Evolutionary conservation across 2,329 filamentous ascomycete genomes (phyloP).

Genomic region (Mariannaea sp.): DNA sequence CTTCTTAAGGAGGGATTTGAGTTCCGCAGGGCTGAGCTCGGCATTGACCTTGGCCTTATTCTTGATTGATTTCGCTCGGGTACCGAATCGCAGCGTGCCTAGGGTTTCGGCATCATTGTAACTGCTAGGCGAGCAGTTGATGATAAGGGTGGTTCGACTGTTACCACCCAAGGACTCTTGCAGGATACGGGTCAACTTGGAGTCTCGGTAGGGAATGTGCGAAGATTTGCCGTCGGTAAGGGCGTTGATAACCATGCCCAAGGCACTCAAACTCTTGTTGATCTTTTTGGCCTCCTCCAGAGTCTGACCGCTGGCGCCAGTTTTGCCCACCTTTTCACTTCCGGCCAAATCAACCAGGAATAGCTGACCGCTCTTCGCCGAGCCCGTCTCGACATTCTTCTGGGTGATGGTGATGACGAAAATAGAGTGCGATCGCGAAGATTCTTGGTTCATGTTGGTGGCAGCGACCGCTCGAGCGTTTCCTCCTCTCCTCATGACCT

Average conservation of each 20-base stretch:
- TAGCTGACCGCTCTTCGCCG: constrained; percentile 92
- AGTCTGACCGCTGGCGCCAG: constrained; percentile 94
- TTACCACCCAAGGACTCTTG: constrained; percentile 98
- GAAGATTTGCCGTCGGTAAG: constrained; percentile 96
- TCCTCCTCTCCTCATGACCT: constrained; percentile 93
- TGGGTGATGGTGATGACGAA: constrained; percentile 97
- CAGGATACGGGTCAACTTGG: constrained; percentile 93
- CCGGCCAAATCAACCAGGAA: constrained; percentile 98
- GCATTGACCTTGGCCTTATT: constrained; percentile 99
- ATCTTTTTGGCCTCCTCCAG: constrained; percentile 99
- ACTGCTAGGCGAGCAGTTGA: constrained; percentile 98
- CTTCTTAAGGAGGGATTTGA: constrained; percentile 92
- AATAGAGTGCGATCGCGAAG: constrained; percentile 96
- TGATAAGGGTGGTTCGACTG: constrained; percentile 95
- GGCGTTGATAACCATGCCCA: constrained; percentile 99
- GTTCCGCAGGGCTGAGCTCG: constrained; percentile 91
- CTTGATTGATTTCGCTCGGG: constrained; percentile 97
- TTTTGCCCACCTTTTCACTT: constrained; percentile 98
- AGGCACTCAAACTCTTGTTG: constrained; percentile 97
- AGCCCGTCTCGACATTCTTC: constrained; percentile 96
- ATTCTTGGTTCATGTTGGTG: constrained; percentile 99
- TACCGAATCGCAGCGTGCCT: constrained; percentile 90
- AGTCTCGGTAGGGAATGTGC: constrained; percentile 95
- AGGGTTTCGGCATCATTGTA: constrained; percentile 97
- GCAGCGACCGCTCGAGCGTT: constrained; percentile 88